These are phyloP conservation scores for Microglena sp. DNA, from an alignment of 139 green algal species.

Conservation along the genomic window DNA sequence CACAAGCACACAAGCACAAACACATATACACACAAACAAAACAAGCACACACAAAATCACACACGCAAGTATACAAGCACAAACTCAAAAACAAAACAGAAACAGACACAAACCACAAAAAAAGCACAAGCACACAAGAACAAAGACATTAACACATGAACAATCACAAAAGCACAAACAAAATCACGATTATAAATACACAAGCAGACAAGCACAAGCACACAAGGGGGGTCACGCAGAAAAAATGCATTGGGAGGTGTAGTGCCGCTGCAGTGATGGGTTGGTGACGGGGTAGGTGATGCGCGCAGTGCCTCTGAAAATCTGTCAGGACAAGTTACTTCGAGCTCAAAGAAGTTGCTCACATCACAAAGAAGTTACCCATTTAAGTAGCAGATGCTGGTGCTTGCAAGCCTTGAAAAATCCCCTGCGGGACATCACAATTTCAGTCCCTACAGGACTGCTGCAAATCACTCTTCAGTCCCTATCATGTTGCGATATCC, in stretches of 20 bases:
- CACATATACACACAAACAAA: neutral
- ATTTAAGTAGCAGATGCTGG: too few relatives aligned
- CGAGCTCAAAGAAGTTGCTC: too few relatives aligned
- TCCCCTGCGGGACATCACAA: too few relatives aligned
- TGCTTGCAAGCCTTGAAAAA: too few relatives aligned
- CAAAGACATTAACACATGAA: neutral
- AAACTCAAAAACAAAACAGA: slow-evolving; percentile 4
- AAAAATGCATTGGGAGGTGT: neutral
- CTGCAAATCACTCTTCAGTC: too few relatives aligned
- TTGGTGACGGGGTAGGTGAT: too few relatives aligned
- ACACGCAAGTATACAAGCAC: slow-evolving; percentile 1
- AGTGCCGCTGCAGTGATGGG: neutral
- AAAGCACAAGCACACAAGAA: neutral
- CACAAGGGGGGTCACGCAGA: neutral
- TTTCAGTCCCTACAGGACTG: too few relatives aligned
- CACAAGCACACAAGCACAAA: too few relatives aligned
- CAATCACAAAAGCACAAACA: neutral
- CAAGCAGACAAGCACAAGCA: neutral
- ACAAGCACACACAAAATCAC: neutral
- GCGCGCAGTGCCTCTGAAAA: too few relatives aligned
- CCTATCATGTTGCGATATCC: too few relatives aligned
- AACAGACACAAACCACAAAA: neutral
- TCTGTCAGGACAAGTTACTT: too few relatives aligned
- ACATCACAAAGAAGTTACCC: too few relatives aligned
- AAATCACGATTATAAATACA: neutral